These are phyloP conservation scores for Berberis thunbergii DNA, from an alignment of 164 flowering plant genomes.

Conservation along the genomic window DNA sequence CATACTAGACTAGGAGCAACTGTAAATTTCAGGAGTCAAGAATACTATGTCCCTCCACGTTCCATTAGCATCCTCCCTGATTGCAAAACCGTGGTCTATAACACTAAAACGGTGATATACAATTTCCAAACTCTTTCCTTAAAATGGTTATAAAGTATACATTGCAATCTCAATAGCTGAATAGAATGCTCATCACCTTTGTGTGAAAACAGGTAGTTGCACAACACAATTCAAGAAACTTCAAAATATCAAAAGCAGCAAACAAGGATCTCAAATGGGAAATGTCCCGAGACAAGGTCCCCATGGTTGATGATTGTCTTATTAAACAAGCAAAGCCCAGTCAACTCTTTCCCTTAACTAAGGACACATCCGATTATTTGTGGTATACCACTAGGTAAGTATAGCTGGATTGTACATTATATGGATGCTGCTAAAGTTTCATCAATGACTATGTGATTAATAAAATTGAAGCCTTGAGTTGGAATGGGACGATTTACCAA, in stretches of 20 bases:
- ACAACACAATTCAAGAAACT: constrained; percentile 3
- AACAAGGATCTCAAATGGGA: background rate
- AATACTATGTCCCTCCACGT: constrained; percentile 50
- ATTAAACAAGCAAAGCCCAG: constrained; percentile 11
- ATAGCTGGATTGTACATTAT: too few relatives aligned
- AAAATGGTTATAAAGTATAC: background rate
- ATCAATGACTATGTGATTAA: too few relatives aligned
- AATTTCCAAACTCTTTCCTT: background rate
- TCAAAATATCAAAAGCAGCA: background rate
- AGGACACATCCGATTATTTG: constrained; percentile 71
- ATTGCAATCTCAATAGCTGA: too few relatives aligned
- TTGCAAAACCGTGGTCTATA: constrained; percentile 87
- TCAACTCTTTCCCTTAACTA: constrained; percentile 47
- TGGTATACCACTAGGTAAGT: constrained; percentile 60
- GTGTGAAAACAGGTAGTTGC: constrained; percentile 4
- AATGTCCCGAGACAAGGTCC: background rate
- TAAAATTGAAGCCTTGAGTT: constrained; percentile 25
- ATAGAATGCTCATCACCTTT: constrained; percentile 15
- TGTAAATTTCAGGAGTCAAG: constrained; percentile 40
- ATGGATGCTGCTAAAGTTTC: too few relatives aligned
- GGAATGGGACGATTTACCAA: constrained; percentile 39
- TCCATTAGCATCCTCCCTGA: constrained; percentile 95
- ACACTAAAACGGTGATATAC: constrained; percentile 42
- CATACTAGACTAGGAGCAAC: constrained; percentile 21
- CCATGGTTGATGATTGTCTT: constrained; percentile 7